These are phyloP conservation scores for Triadica sebifera DNA, from an alignment of 345 rosid genomes.

Conservation along the genomic window DNA sequence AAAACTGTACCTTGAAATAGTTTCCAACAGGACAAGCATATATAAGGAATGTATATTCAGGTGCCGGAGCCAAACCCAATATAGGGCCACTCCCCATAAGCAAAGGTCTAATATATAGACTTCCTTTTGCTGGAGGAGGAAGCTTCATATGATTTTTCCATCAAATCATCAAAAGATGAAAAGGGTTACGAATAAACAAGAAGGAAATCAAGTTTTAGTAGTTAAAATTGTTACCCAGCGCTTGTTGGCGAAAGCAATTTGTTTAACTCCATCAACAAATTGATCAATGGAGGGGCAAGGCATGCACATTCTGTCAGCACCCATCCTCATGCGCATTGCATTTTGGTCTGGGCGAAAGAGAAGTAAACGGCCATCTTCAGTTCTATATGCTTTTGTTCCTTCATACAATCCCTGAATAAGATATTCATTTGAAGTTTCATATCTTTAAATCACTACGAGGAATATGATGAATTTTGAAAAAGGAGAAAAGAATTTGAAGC, in stretches of 20 bases:
- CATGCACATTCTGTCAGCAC: slow-evolving; percentile 91
- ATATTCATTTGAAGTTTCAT: background rate
- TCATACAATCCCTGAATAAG: slow-evolving; percentile 67
- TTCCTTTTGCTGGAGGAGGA: slow-evolving; percentile 57
- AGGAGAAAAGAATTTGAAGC: background rate
- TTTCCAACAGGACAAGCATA: slow-evolving; percentile 73
- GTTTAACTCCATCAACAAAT: slow-evolving; percentile 64
- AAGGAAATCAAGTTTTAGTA: background rate
- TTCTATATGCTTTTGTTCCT: slow-evolving; percentile 78
- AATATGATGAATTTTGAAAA: background rate
- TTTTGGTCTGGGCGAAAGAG: slow-evolving; percentile 74
- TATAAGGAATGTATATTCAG: slow-evolving; percentile 53
- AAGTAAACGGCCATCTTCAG: slow-evolving; percentile 59
- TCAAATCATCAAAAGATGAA: background rate
- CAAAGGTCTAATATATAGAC: slow-evolving; percentile 51
- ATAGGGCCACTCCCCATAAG: slow-evolving; percentile 53
- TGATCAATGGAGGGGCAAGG: slow-evolving; percentile 70
- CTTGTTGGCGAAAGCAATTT: slow-evolving; percentile 62
- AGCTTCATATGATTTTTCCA: slow-evolving; percentile 21
- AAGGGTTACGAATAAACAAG: background rate
- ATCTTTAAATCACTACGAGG: background rate
- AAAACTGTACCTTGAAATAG: slow-evolving; percentile 66
- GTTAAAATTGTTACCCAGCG: slow-evolving; percentile 59
- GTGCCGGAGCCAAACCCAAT: slow-evolving; percentile 48
- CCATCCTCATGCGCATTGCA: slow-evolving; percentile 61